Base-by-base conservation (phyloP, 345 rosid genomes). In the Schrenkiella parvula region DNA sequence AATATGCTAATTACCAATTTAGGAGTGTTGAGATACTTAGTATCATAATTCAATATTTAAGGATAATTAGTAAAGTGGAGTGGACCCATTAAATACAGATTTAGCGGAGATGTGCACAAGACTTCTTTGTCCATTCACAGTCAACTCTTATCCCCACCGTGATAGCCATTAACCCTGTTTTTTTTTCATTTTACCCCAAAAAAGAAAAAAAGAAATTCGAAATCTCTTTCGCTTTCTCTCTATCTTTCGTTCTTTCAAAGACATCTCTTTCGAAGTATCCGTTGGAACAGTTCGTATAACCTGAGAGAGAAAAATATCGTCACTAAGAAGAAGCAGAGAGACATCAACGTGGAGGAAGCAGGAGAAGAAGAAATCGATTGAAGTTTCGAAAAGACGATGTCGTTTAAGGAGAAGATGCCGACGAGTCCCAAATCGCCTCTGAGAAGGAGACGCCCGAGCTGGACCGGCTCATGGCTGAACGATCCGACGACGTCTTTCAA, bases 391-490 rank as follows among this genome's bases (percentile, higher is more conserved):
- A n/a, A n/a, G n/a, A 72, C 72, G 61, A 92, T 90, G 96, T 76
- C 91, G 68, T 80, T 75, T 58, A 47, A 71, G 5, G 81, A 76
- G 23, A 84, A 86, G 76, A 78, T 64, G 3, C 77, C 81, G 57
- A 66, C 82, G 67, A 77, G 80, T 58, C 80, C 82, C 4, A 80
- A 73, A 66, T 72, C 88, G 12, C 82, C 81, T 5, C 68, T 81
- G 38, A 82, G 80, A 83, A 83, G 84, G 70, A 75, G 81, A 66
- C 47, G 75, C 0, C 62, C 83, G 3, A 84, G 79, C 62, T 85
- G 92, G 95, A 81, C 91, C 2, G 81, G 81, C 50, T 55, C 85
- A 59, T 86, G 90, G 95, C 67, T 82, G 23, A 89, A 83, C 13
- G 76, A 79, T 11, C 65, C 83, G 23, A 79, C 80, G 67, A n/a